A percentile compares a stretch with the other conserved stretches of the same genome.
Evolutionary conservation across 2,329 filamentous ascomycete genomes (phyloP).

Genomic region (Fusarium sp.): DNA sequence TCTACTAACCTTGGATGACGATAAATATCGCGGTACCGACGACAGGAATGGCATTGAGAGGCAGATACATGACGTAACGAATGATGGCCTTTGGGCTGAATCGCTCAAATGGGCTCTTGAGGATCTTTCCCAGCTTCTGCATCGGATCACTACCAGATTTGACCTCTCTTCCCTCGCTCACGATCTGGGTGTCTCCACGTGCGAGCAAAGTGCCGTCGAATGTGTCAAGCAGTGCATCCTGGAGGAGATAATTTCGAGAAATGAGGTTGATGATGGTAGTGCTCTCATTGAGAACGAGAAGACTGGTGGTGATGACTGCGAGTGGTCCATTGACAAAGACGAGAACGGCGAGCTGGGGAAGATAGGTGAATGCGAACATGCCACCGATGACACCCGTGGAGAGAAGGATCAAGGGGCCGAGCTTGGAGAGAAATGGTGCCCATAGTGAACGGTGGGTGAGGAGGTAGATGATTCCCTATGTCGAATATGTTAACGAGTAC

Average conservation of each 20-base stretch:
- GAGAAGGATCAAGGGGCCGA: slow-evolving; percentile 73
- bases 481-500: slow-evolving; percentile 9
- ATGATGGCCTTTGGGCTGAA: slow-evolving; percentile 73
- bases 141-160: slow-evolving; percentile 70
- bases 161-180: slow-evolving; percentile 79
- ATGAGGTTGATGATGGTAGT: slow-evolving; percentile 67
- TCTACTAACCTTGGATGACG: slow-evolving; percentile 71
- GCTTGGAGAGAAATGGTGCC: slow-evolving; percentile 66
- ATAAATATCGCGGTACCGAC: slow-evolving; percentile 87
- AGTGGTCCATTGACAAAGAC: slow-evolving; percentile 87
- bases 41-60: slow-evolving; percentile 92
- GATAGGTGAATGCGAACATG: slow-evolving; percentile 91
- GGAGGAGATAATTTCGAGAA: slow-evolving; percentile 78
- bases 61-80: slow-evolving; percentile 85
- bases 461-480: slow-evolving; percentile 70
- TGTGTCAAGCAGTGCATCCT: slow-evolving; percentile 85
- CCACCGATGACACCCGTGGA: slow-evolving; percentile 76
- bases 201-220: slow-evolving; percentile 80
- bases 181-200: slow-evolving; percentile 65
- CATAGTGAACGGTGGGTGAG: slow-evolving; percentile 65
- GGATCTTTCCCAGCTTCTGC: slow-evolving; percentile 64
- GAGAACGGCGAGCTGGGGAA: slow-evolving; percentile 84
- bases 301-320: slow-evolving; percentile 76
- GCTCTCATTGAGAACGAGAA: slow-evolving; percentile 74
- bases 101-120: slow-evolving; percentile 67